Percentiles rank a stretch among this genome's conserved stretches.
Evolutionary conservation across 805 yeast genomes (phyloP).

Genomic region (Cyberlindnera misumaiensis): DNA sequence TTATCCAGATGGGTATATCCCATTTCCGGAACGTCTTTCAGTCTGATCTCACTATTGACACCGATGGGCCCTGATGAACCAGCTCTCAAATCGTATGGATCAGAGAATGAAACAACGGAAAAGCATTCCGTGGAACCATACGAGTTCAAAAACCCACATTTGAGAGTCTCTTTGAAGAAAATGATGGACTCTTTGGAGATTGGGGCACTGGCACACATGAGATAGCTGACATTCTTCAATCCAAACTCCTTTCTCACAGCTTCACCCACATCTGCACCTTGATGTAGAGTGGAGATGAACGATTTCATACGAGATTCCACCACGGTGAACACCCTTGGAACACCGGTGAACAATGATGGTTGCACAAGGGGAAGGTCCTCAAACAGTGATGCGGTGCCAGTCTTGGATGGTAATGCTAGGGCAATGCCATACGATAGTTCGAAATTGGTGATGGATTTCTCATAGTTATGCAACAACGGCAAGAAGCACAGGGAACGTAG

Average conservation of each 20-base stretch:
- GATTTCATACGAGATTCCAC: slow-evolving; percentile 30
- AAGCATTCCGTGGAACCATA: slow-evolving; percentile 57
- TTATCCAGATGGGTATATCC: slow-evolving; percentile 34
- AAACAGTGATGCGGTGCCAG: slow-evolving; percentile 32
- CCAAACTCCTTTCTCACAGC: slow-evolving; percentile 30
- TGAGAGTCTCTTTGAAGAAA: slow-evolving; percentile 46
- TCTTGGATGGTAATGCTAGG: slow-evolving; percentile 41
- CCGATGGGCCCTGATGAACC: slow-evolving; percentile 48
- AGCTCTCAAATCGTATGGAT: slow-evolving; percentile 32
- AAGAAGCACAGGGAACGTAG: slow-evolving; percentile 31
- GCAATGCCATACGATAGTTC: slow-evolving; percentile 35
- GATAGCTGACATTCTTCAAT: slow-evolving; percentile 27
- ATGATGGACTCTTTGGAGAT: slow-evolving; percentile 46
- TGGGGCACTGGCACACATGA: slow-evolving; percentile 52
- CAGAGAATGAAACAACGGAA: slow-evolving; percentile 35
- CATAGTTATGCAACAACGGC: slow-evolving; percentile 55
- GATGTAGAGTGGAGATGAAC: slow-evolving; percentile 8
- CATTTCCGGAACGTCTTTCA: slow-evolving; percentile 54
- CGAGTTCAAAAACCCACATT: slow-evolving; percentile 41
- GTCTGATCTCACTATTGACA: slow-evolving; percentile 39
- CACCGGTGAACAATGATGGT: slow-evolving; percentile 43
- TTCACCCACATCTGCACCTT: slow-evolving; percentile 2
- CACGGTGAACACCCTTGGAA: slow-evolving; percentile 49
- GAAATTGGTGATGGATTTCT: slow-evolving; percentile 37
- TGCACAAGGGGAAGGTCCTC: slow-evolving; percentile 43